Percentiles rank a stretch among this genome's conserved stretches.
These are phyloP conservation scores for Exophiala alcalophila DNA, from an alignment of 2,329 filamentous ascomycete genomes.

Conservation along the genomic window DNA sequence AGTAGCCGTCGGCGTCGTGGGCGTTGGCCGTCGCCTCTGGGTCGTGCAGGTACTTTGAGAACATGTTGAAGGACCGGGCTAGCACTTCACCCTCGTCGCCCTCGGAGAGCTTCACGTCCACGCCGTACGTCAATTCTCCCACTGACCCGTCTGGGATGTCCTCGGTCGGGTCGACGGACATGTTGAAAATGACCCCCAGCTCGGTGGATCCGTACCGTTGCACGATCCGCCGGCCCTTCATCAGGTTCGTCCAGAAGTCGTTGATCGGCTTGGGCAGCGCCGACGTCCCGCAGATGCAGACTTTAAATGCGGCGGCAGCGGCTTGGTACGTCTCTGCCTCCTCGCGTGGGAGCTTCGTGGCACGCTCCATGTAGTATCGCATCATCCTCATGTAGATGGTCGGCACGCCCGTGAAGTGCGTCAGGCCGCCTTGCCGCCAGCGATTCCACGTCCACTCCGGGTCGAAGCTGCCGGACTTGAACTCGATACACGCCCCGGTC, in stretches of 20 bases:
- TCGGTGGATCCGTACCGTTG: slow-evolving; percentile 48
- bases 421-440: slow-evolving; percentile 35
- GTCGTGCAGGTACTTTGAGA: slow-evolving; percentile 42
- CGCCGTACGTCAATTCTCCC: slow-evolving; percentile 39
- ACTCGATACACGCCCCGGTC: slow-evolving; percentile 43
- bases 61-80: slow-evolving; percentile 41
- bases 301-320: slow-evolving; percentile 36
- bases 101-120: slow-evolving; percentile 43
- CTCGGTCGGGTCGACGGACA: slow-evolving; percentile 35
- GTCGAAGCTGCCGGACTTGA: slow-evolving; percentile 42
- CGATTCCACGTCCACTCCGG: slow-evolving; percentile 41
- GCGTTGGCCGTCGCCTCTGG: slow-evolving; percentile 32
- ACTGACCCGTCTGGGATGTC: slow-evolving; percentile 32
- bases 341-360: slow-evolving; percentile 23
- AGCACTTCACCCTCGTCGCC: slow-evolving; percentile 51
- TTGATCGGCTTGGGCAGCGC: slow-evolving; percentile 50
- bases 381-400: slow-evolving; percentile 45
- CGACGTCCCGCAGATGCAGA: slow-evolving; percentile 40
- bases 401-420: slow-evolving; percentile 44
- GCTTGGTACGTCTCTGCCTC: slow-evolving; percentile 40
- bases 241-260: slow-evolving; percentile 50
- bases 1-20: slow-evolving; percentile 40
- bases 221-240: slow-evolving; percentile 42
- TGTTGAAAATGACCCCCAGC: slow-evolving; percentile 45
- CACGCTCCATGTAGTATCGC: slow-evolving; percentile 34